A percentile compares a stretch with the other conserved stretches of the same genome.
phyloP scores from a whole-genome alignment of 441 rosid species.

The Metrosideros polymorpha region DNA sequence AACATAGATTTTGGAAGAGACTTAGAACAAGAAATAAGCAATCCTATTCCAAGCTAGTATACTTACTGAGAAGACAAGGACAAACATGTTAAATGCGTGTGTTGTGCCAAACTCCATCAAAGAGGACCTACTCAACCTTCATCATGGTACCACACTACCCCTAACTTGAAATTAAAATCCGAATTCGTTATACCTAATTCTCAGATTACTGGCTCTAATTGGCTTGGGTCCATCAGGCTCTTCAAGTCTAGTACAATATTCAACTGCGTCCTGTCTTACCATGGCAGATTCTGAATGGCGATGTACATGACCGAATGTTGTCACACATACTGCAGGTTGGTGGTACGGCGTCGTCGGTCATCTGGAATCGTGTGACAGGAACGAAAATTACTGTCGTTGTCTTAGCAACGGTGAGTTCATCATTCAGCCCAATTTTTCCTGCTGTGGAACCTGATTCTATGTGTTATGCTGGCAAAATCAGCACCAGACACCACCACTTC shows the following conservation, averaged over 20 bases:
- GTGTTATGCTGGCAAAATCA: background rate
- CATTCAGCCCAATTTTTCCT: background rate
- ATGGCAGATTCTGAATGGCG: background rate
- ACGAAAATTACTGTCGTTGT: background rate
- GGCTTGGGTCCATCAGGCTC: background rate
- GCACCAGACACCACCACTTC: background rate
- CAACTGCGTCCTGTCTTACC: background rate
- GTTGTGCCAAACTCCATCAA: background rate
- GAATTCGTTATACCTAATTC: background rate
- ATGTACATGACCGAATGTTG: background rate
- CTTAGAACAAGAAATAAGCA: background rate
- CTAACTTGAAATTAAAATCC: background rate
- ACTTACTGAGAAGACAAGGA: background rate
- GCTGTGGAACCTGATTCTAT: background rate
- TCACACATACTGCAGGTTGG: background rate
- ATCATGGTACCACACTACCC: background rate
- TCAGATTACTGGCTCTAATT: background rate
- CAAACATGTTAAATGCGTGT: background rate
- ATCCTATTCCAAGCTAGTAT: background rate
- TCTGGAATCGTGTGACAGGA: background rate
- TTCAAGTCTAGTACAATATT: background rate
- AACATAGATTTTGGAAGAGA: background rate
- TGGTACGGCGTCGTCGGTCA: conserved; percentile 4
- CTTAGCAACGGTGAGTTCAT: background rate
- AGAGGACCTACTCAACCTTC: conserved; percentile 4